phyloP scores from a whole-genome alignment of 495 filamentous ascomycete species.

The Hypoxylon intermedium region DNA sequence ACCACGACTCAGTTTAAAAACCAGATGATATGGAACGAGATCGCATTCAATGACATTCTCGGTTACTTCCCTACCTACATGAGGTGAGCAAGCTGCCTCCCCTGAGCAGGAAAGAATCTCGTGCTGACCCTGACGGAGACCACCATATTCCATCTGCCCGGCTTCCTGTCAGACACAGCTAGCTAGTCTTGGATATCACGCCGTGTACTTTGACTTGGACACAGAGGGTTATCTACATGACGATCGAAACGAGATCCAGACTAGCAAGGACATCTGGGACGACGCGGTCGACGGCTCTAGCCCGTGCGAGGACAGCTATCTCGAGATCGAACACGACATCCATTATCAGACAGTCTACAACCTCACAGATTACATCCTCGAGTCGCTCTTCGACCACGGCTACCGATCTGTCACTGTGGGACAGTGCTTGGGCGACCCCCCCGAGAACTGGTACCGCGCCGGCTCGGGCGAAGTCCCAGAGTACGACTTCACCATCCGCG shows the following conservation, averaged over 20 bases:
- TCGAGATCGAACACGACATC: constrained; percentile 82
- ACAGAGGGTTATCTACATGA: constrained; percentile 79
- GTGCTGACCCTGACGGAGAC: constrained; percentile 47
- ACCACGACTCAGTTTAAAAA: constrained; percentile 62
- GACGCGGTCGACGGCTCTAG: constrained; percentile 59
- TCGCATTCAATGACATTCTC: constrained; percentile 77
- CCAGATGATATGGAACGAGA: constrained; percentile 81
- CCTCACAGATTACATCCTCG: constrained; percentile 76
- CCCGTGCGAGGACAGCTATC: constrained; percentile 55
- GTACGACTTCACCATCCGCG: constrained; percentile 34
- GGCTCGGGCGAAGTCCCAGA: constrained; percentile 36
- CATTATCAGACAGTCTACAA: constrained; percentile 79
- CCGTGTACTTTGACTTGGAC: constrained; percentile 77
- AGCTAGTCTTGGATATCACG: constrained; percentile 74
- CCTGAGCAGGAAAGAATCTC: background rate
- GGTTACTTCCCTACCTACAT: constrained; percentile 87
- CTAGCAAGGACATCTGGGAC: constrained; percentile 75
- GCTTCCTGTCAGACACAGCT: constrained; percentile 66
- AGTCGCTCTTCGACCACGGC: constrained; percentile 61
- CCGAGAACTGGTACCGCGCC: constrained; percentile 73
- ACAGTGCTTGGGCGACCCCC: constrained; percentile 74
- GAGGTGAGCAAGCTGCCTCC: constrained; percentile 48
- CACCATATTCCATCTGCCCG: constrained; percentile 78
- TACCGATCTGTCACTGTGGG: constrained; percentile 75
- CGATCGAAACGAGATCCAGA: constrained; percentile 65